Conservation (phyloP, 495 filamentous ascomycete species). For the Aspergillus bridgeri region DNA sequence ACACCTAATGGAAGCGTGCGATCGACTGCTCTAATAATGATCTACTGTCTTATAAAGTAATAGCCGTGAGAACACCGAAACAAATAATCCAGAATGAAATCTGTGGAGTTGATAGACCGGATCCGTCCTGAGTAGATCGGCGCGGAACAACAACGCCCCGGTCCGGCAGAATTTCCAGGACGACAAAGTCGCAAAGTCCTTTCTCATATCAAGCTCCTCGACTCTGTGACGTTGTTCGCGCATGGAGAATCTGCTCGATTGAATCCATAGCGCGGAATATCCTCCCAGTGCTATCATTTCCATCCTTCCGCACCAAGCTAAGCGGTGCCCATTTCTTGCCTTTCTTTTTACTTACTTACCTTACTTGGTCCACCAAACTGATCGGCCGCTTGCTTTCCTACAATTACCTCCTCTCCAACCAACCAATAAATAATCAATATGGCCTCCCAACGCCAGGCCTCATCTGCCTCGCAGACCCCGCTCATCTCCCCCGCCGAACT, state of each 20-base stretch:
- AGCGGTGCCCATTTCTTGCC: neutral
- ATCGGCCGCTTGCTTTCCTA: too few relatives aligned
- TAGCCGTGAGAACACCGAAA: too few relatives aligned
- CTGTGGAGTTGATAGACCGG: neutral
- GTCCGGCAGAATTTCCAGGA: slow-evolving; percentile 34
- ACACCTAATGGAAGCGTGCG: slow-evolving; percentile 15
- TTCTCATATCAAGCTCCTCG: neutral
- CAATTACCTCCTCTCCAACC: neutral
- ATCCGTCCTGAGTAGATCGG: neutral
- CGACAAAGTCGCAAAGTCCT: neutral
- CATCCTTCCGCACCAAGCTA: neutral
- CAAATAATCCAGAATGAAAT: too few relatives aligned
- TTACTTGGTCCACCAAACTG: too few relatives aligned
- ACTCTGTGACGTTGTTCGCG: neutral
- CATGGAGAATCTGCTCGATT: neutral
- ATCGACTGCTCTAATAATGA: slow-evolving; percentile 2
- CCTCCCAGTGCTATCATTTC: neutral
- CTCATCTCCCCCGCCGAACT: slow-evolving; percentile 93
- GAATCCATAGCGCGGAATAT: neutral
- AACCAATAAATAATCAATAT: slow-evolving; percentile 18
- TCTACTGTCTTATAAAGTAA: neutral
- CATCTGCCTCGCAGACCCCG: slow-evolving; percentile 44
- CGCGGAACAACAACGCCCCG: slow-evolving; percentile 33
- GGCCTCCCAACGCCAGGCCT: slow-evolving; percentile 42
- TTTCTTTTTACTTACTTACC: too few relatives aligned